phyloP scores from a whole-genome alignment of 192 early-diverging fungal genomes.

The Lobosporangium transversale region DNA sequence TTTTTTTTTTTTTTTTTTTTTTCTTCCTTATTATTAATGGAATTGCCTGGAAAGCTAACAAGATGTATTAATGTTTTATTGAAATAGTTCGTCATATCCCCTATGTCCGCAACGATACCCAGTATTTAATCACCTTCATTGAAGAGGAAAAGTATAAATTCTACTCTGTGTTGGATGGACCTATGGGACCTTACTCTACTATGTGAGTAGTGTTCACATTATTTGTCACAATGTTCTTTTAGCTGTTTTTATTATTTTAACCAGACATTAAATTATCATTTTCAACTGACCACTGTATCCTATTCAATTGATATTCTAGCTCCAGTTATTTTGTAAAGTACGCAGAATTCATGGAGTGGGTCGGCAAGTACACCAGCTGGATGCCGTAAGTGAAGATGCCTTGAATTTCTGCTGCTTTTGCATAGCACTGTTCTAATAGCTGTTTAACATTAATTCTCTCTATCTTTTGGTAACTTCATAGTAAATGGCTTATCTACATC shows the following conservation, averaged over 20 bases:
- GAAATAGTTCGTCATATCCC: conserved; percentile 45
- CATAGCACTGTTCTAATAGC: not conserved
- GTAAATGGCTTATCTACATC: conserved; percentile 39
- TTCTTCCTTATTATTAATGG: not conserved
- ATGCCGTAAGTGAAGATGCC: conserved; percentile 50
- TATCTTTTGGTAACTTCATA: conserved; percentile 1
- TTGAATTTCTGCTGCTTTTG: not conserved
- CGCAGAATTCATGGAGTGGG: conserved; percentile 31
- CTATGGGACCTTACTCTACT: conserved; percentile 40
- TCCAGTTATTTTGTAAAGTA: conserved; percentile 27
- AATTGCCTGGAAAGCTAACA: not conserved
- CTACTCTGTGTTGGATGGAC: conserved; percentile 33
- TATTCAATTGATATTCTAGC: conserved; percentile 5
- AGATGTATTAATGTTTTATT: not conserved
- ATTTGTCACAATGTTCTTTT: no score
- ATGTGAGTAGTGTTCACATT: conserved; percentile 42
- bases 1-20: not conserved
- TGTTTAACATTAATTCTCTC: not conserved
- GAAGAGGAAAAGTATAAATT: conserved; percentile 44
- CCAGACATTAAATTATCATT: no score
- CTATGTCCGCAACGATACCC: conserved; percentile 44
- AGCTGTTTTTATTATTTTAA: not conserved
- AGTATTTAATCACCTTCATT: conserved; percentile 47
- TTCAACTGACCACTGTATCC: no score
- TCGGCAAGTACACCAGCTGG: conserved; percentile 35